Evolutionary conservation across 225 moss, liverwort and hornwort genomes (phyloP).

Genomic region (Anthoceros angustus): DNA sequence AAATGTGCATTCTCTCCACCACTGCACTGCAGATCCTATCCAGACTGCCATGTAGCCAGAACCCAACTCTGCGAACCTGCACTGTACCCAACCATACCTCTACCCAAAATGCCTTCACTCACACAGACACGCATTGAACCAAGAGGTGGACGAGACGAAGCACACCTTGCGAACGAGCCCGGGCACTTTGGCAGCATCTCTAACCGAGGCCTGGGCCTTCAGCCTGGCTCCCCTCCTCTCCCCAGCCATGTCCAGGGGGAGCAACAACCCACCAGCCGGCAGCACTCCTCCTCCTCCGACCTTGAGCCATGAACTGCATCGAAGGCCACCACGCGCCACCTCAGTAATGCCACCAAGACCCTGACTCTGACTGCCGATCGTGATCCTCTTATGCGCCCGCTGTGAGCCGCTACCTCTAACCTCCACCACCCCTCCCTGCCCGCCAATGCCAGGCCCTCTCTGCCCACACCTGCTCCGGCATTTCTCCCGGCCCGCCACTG

Average conservation of each 20-base stretch:
- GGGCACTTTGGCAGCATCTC: too few relatives aligned
- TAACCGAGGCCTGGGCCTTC: neutral
- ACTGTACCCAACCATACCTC: too few relatives aligned
- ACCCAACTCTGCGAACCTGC: too few relatives aligned
- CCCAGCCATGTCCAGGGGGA: neutral
- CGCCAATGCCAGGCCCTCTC: neutral
- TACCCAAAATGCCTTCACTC: too few relatives aligned
- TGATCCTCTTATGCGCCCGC: neutral
- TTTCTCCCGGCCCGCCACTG: neutral
- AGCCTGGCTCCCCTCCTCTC: neutral
- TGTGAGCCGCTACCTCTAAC: neutral
- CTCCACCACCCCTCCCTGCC: neutral
- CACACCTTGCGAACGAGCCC: too few relatives aligned
- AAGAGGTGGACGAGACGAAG: too few relatives aligned
- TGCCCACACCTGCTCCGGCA: too few relatives aligned
- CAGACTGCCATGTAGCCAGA: too few relatives aligned
- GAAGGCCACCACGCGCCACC: neutral
- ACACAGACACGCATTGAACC: too few relatives aligned
- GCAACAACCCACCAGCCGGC: neutral
- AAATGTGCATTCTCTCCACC: too few relatives aligned
- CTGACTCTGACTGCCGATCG: neutral
- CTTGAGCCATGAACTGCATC: neutral
- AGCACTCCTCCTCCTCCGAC: neutral
- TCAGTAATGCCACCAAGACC: neutral
- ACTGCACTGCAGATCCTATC: too few relatives aligned